phyloP scores from a whole-genome alignment of 371 early-diverging fungal species.

The Circinella minor region DNA sequence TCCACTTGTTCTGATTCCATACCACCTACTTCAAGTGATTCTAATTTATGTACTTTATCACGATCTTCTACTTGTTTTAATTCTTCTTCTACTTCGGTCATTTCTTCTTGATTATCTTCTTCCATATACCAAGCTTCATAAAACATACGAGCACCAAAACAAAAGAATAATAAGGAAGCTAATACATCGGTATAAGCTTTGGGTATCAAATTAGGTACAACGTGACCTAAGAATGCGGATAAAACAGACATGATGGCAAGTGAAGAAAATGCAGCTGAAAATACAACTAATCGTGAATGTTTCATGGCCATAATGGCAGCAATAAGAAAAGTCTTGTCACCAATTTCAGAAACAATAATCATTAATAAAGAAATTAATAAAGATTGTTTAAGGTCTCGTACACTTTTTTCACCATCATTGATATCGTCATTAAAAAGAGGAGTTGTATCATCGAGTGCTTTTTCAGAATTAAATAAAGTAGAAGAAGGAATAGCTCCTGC shows the following conservation, averaged over 20 bases:
- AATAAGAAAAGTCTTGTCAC: conserved; percentile 98
- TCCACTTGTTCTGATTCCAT: conserved; percentile 22
- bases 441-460: neutral
- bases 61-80: conserved; percentile 78
- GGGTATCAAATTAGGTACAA: conserved; percentile 85
- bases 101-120: conserved; percentile 85
- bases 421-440: too few species aligned
- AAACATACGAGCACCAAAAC: conserved; percentile 91
- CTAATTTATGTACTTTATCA: conserved; percentile 61
- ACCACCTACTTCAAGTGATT: conserved; percentile 51
- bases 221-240: conserved; percentile 90
- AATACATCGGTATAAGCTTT: conserved; percentile 82
- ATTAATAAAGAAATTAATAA: conserved; percentile 72
- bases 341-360: conserved; percentile 94
- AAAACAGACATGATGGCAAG: conserved; percentile 93
- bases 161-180: conserved; percentile 85
- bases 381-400: conserved; percentile 31
- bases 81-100: conserved; percentile 88
- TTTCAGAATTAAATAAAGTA: neutral
- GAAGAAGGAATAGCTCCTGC: neutral
- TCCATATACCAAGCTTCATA: conserved; percentile 88
- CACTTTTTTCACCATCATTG: neutral
- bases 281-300: conserved; percentile 85
- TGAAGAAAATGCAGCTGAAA: conserved; percentile 86
- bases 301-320: conserved; percentile 97